These are phyloP conservation scores for Stephania japonica DNA, from an alignment of 164 flowering plant genomes.

Conservation along the genomic window DNA sequence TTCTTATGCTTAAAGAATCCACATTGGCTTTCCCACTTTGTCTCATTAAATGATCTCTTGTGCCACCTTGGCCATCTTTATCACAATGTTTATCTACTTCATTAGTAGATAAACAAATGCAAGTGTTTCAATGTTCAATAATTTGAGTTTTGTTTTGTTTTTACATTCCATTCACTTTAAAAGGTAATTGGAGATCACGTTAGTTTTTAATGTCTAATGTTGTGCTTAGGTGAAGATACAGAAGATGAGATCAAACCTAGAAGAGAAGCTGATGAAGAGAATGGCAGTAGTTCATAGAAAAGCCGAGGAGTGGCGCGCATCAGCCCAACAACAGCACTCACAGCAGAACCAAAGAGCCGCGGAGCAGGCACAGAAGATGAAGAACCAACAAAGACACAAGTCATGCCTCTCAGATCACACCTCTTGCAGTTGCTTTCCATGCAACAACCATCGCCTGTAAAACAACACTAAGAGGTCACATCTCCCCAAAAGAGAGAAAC, in stretches of 20 bases:
- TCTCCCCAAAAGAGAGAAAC: background rate
- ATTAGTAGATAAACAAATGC: background rate
- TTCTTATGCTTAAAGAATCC: background rate
- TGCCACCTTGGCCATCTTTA: background rate
- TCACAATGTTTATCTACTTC: background rate
- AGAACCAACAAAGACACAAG: slow-evolving; percentile 17
- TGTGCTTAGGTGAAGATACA: slow-evolving; percentile 73
- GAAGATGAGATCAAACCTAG: slow-evolving; percentile 78
- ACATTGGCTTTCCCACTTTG: background rate
- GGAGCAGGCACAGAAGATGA: slow-evolving; percentile 42
- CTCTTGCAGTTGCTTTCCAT: slow-evolving; percentile 54
- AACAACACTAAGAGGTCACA: background rate
- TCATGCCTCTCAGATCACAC: slow-evolving; percentile 19
- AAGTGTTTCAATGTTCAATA: background rate
- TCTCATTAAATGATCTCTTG: background rate
- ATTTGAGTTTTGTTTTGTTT: background rate
- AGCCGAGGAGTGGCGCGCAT: slow-evolving; percentile 80
- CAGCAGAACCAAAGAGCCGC: slow-evolving; percentile 48
- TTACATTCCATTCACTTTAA: background rate
- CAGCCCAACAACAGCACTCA: slow-evolving; percentile 62
- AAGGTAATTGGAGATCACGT: background rate
- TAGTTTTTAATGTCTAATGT: background rate
- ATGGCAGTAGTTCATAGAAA: slow-evolving; percentile 74
- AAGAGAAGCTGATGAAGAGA: slow-evolving; percentile 85
- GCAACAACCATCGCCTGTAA: slow-evolving; percentile 18